These are phyloP conservation scores for Alternaria longipes DNA, from an alignment of 2,329 filamentous ascomycete species.

Conservation along the genomic window DNA sequence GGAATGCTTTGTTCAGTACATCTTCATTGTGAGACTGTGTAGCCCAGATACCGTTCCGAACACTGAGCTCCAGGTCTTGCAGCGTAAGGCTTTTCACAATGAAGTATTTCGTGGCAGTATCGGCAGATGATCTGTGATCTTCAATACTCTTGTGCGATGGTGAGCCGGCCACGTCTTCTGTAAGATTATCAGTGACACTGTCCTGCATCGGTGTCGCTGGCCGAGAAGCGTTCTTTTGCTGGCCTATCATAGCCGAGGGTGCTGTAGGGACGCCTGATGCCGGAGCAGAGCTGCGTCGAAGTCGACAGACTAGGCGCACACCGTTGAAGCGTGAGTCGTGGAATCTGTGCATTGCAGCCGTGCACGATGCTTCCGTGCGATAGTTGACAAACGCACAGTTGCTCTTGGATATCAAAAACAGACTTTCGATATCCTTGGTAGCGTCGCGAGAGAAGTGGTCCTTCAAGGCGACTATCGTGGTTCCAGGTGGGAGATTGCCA, in stretches of 20 bases:
- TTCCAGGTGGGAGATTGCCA: slow-evolving; percentile 87
- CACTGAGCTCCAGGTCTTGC: slow-evolving; percentile 88
- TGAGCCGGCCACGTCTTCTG: slow-evolving; percentile 21
- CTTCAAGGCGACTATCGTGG: slow-evolving; percentile 83
- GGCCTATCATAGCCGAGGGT: slow-evolving; percentile 58
- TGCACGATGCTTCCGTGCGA: slow-evolving; percentile 78
- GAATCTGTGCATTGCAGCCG: slow-evolving; percentile 79
- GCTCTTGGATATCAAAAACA: slow-evolving; percentile 95
- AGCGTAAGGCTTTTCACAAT: slow-evolving; percentile 92
- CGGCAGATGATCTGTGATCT: slow-evolving; percentile 14
- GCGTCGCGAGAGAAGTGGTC: slow-evolving; percentile 87
- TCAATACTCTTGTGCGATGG: slow-evolving; percentile 20
- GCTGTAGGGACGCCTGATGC: slow-evolving; percentile 63
- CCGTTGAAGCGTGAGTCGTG: slow-evolving; percentile 92
- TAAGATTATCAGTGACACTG: slow-evolving; percentile 17
- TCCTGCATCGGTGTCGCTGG: slow-evolving; percentile 36
- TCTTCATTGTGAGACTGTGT: slow-evolving; percentile 94
- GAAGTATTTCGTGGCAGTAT: slow-evolving; percentile 78
- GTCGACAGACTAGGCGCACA: slow-evolving; percentile 83
- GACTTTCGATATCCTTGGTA: slow-evolving; percentile 77
- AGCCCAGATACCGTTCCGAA: slow-evolving; percentile 89
- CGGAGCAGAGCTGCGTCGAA: slow-evolving; percentile 68
- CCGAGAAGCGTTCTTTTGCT: slow-evolving; percentile 35
- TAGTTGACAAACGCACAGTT: slow-evolving; percentile 99
- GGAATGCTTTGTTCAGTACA: slow-evolving; percentile 81